Conservation (phyloP, 768 basidiomycete genomes). For the Obba rivulosa region DNA sequence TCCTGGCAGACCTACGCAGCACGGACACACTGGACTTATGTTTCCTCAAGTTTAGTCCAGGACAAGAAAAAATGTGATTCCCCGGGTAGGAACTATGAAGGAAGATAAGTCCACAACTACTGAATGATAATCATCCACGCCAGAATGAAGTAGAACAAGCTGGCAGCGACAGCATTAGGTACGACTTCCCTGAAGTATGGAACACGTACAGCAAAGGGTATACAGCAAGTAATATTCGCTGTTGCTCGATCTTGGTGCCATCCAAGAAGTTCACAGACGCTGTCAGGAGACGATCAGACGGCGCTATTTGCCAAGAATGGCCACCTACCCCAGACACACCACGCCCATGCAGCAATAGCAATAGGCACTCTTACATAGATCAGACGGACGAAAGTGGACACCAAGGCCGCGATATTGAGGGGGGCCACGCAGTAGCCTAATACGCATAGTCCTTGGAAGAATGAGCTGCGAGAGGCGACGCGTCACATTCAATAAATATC, state of each 20-base stretch:
- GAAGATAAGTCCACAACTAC: constrained; percentile 27
- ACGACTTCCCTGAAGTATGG: constrained; percentile 6
- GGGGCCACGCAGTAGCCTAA: constrained; percentile 95
- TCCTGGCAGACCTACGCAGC: no score
- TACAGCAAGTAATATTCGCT: constrained; percentile 86
- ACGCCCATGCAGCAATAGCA: constrained; percentile 83
- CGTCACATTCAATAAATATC: not conserved
- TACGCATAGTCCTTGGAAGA: constrained; percentile 94
- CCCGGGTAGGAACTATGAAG: not conserved
- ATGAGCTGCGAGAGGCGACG: constrained; percentile 52
- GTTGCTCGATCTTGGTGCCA: constrained; percentile 89
- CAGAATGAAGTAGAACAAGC: constrained; percentile 89
- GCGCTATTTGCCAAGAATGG: not conserved
- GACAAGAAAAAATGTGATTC: no score
- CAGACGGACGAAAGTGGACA: constrained; percentile 77
- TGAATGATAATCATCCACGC: constrained; percentile 98
- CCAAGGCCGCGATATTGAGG: constrained; percentile 82
- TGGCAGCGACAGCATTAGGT: constrained; percentile 22
- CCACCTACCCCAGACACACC: constrained; percentile 94
- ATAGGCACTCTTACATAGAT: constrained; percentile 88
- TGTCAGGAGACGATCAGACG: constrained; percentile 23
- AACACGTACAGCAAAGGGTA: constrained; percentile 87
- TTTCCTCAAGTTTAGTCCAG: no score
- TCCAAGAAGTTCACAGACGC: constrained; percentile 95
- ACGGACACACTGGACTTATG: no score